Percentiles rank a stretch among this genome's conserved stretches.
Evolutionary conservation across 495 filamentous ascomycete species (phyloP).

Genomic region (Massariosphaeria phaeospora): DNA sequence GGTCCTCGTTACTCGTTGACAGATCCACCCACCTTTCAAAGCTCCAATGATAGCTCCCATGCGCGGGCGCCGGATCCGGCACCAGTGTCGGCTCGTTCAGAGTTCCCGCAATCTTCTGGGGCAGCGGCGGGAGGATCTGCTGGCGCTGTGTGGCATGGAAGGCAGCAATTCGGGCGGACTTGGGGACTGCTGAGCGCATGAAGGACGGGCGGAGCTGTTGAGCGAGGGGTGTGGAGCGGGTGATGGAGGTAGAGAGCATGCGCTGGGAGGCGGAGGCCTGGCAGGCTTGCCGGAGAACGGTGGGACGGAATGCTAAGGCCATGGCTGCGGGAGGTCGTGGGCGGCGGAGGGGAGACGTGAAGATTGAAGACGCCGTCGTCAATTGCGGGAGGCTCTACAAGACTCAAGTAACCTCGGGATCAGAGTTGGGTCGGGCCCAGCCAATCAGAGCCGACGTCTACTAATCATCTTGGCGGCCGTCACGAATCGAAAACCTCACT

Average conservation of each 20-base stretch:
- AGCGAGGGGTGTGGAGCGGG: constrained; percentile 22
- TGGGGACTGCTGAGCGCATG: constrained; percentile 22
- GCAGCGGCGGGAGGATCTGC: constrained; percentile 46
- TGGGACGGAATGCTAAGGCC: constrained; percentile 41
- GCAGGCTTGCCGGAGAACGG: constrained; percentile 37
- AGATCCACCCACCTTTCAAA: constrained; percentile 70
- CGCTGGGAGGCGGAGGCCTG: constrained; percentile 31
- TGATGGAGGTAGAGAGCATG: constrained; percentile 32
- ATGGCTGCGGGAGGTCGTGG: constrained; percentile 29
- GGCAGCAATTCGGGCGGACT: constrained; percentile 36
- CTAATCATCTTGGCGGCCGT: neutral
- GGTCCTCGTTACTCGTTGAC: too few relatives aligned
- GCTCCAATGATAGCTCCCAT: constrained; percentile 97
- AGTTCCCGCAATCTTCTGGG: constrained; percentile 42
- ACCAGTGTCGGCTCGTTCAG: constrained; percentile 83
- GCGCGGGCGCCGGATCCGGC: constrained; percentile 62
- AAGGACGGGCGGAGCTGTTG: constrained; percentile 31
- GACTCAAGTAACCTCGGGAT: constrained; percentile 6
- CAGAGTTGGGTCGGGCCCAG: neutral
- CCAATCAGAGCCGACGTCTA: neutral
- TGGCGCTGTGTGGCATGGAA: constrained; percentile 42
- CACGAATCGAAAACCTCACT: neutral
- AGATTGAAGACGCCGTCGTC: neutral
- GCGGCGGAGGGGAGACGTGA: constrained; percentile 11
- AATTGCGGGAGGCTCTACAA: constrained; percentile 14